phyloP scores from a whole-genome alignment of 768 basidiomycete genomes.

The Hydnomerulius pinastri region DNA sequence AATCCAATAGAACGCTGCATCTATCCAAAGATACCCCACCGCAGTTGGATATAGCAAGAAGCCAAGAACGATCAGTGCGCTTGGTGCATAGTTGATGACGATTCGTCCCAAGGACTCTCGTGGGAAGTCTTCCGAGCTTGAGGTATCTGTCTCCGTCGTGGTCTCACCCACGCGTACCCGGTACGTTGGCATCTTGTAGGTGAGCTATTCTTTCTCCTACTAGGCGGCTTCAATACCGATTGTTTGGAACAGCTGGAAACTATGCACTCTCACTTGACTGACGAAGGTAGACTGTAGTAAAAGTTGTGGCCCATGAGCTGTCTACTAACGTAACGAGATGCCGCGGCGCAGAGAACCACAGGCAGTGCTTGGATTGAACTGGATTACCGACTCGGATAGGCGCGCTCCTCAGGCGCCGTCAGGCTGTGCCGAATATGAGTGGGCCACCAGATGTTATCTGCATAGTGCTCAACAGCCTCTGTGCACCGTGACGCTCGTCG shows the following conservation, averaged over 20 bases:
- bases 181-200: not conserved
- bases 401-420: no score
- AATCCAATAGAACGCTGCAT: not conserved
- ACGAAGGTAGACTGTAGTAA: no score
- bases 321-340: no score
- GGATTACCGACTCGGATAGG: no score
- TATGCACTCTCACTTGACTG: no score
- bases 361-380: no score
- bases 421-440: no score
- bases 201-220: no score
- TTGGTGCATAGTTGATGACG: not conserved
- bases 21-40: not conserved
- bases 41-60: not conserved
- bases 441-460: no score
- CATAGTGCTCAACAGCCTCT: not conserved
- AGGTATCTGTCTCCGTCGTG: not conserved
- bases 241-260: no score
- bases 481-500: not conserved
- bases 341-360: no score
- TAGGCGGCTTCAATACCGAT: not conserved
- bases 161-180: not conserved
- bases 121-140: not conserved
- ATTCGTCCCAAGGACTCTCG: not conserved
- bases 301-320: no score
- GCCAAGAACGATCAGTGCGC: not conserved